A percentile compares a stretch with the other conserved stretches of the same genome.
These are phyloP conservation scores for Platanthera zijinensis DNA, from an alignment of 106 monocot genomes.

Conservation along the genomic window DNA sequence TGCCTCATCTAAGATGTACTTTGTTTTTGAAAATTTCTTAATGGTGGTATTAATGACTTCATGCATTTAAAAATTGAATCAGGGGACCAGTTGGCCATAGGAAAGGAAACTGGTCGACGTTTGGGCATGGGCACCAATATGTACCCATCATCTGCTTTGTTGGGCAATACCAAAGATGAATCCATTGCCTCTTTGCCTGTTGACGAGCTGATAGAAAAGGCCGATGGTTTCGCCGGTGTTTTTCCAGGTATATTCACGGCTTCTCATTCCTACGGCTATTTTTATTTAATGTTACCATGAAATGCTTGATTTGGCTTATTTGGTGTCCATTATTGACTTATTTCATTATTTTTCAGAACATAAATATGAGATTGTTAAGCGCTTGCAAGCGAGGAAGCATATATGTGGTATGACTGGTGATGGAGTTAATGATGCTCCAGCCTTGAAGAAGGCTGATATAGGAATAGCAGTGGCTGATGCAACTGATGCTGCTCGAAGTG, in stretches of 20 bases:
- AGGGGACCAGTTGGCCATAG: conserved; percentile 94
- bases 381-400: conserved; percentile 83
- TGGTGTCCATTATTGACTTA: not conserved
- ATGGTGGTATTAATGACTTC: not conserved
- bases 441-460: conserved; percentile 93
- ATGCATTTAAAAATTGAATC: conserved; percentile 8
- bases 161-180: conserved; percentile 75
- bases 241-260: conserved; percentile 51
- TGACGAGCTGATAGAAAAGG: conserved; percentile 95
- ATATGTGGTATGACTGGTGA: conserved; percentile 98
- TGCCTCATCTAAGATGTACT: not conserved
- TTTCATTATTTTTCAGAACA: conserved; percentile 40
- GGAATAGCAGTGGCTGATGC: conserved; percentile 97
- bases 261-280: not conserved
- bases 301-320: not conserved
- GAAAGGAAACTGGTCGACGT: conserved; percentile 88
- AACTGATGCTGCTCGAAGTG: conserved; percentile 93
- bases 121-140: conserved; percentile 98
- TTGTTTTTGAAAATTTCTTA: not conserved
- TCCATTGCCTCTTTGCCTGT: conserved; percentile 76
- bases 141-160: conserved; percentile 88
- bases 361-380: conserved; percentile 91
- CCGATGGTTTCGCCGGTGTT: conserved; percentile 96
- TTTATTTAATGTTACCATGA: not conserved
- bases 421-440: conserved; percentile 97